Evolutionary conservation across 176 grass and related monocot species (phyloP), one percentile per base, ranked within the genome.

Genomic region (Rhynchospora pubera): DNA sequence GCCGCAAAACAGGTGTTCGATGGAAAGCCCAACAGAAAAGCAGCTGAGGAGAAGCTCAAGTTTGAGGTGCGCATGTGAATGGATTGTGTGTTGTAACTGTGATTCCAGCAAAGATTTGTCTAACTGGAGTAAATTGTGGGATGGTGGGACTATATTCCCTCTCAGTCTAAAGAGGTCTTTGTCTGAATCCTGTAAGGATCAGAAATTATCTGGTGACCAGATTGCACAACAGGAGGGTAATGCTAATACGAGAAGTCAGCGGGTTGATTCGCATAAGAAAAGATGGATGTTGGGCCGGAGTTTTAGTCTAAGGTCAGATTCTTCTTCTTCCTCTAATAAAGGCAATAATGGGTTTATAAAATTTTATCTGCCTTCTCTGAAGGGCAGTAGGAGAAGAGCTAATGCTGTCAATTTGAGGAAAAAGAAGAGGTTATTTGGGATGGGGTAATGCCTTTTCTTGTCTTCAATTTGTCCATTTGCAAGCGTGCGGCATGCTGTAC

Each of bases 31-130:
- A 5, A 66, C 5, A 18, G 79, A 82, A 66, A 65, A 16, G 2
- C 79, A 65, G 32, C 30, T 82, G 21, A 82, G 24, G 43, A 82
- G 79, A 82, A 82, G 79, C 44, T 82, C 79, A 26, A 82, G 79
- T 66, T 82, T 66, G 79, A 65, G 79, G 58, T 65, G 79, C 43
- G 44, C 79, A 1, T 82, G 79, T 34, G 60, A 82, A 82, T 82
- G 79, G 79, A 82, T 82, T 47, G 32, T 61, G 45, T 82, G 79
- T 22, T 82, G 79, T 66, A 82, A 82, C 23, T 66, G 44, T 82
- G 61, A 65, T 0, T 82, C 79, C 39, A 48, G 21, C 24, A 82
- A n/a, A 18, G 65, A 50, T 64, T 46, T 48, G 3, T 66, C 9
- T 23, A 66, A 51, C 22, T 50, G 79, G 79, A 82, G 28, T 9